phyloP scores from a whole-genome alignment of 2,329 filamentous ascomycete species.

The Sporothrix schenckii region DNA sequence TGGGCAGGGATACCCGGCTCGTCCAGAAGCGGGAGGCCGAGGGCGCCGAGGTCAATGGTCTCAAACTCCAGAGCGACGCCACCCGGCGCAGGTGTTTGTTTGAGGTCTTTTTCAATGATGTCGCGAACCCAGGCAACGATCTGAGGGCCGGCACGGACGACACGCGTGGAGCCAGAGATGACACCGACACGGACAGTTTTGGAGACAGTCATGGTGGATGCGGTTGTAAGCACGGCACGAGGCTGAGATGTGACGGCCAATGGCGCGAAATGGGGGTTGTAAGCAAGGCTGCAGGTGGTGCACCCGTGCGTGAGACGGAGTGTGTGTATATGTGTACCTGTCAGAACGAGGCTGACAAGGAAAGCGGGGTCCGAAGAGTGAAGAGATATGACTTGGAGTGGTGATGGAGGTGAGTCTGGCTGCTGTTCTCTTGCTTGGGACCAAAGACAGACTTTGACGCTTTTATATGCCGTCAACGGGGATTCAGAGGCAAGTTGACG shows the following conservation, averaged over 20 bases:
- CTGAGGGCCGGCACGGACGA: constrained; percentile 38
- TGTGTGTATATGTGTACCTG: background rate
- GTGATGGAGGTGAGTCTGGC: background rate
- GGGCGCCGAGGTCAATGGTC: constrained; percentile 41
- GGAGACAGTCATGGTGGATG: background rate
- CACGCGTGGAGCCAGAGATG: constrained; percentile 39
- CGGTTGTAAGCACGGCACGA: background rate
- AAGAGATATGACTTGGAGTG: too few relatives aligned
- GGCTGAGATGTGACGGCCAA: background rate
- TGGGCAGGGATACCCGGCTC: constrained; percentile 43
- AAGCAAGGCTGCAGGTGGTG: background rate
- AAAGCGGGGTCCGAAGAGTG: background rate
- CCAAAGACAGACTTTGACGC: background rate
- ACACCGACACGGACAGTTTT: constrained; percentile 37
- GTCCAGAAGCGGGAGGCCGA: constrained; percentile 45
- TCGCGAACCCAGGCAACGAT: constrained; percentile 36
- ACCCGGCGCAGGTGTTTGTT: background rate
- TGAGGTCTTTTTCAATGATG: constrained; percentile 34
- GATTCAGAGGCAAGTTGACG: too few relatives aligned
- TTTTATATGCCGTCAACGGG: background rate
- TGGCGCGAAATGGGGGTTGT: background rate
- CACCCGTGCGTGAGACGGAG: background rate
- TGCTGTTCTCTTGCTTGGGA: background rate
- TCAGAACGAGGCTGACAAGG: background rate
- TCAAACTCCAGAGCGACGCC: constrained; percentile 33